Evolutionary conservation across 2,329 filamentous ascomycete genomes (phyloP), one percentile per base, ranked within the genome.

Genomic region (Penicillium vulpinum): DNA sequence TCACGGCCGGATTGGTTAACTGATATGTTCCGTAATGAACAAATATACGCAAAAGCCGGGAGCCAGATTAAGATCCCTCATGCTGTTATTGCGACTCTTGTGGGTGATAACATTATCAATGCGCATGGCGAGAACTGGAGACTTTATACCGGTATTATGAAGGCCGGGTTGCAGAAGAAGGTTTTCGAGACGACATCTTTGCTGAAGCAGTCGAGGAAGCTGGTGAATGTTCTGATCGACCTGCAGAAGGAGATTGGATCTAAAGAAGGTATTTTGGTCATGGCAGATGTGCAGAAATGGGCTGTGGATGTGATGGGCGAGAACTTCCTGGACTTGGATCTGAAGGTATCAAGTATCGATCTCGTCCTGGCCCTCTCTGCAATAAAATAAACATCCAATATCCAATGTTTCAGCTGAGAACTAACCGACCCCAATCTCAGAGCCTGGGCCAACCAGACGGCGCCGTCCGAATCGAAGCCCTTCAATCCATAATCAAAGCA

Each of bases 1-100:
- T 76, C 75, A 45, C 73, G 73, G 5, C 79, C 80, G 1, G 62
- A 72, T 0, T 79, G 77, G 55, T 59, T 83, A 4, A 71, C 73
- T 4, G 75, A 80, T 43, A 66, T 73, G 58, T 71, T 73, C 35
- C 69, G 67, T 15, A 66, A 71, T 35, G 70, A 73, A 46, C 54
- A 70, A 10, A 43, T 65, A 5, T 71, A 69, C 48, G 61, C 64
- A 10, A 79, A 77, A 62, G 72, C 70, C n/a, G 77, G 76, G 4
- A 78, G 75, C 55, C 70, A 77, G 49, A 68, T 72, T 28, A 78
- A 77, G 63, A 75, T 77, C 9, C 77, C 77, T 1, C 67, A 70
- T 54, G 72, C 70, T 48, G 69, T 77, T 10, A 62, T 77, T 39
- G 76, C 75, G 3, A 62, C 64, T 0, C 68, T 76, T 10, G 70